Conservation (phyloP, 306 rosid genomes). For the Rosa persica region DNA sequence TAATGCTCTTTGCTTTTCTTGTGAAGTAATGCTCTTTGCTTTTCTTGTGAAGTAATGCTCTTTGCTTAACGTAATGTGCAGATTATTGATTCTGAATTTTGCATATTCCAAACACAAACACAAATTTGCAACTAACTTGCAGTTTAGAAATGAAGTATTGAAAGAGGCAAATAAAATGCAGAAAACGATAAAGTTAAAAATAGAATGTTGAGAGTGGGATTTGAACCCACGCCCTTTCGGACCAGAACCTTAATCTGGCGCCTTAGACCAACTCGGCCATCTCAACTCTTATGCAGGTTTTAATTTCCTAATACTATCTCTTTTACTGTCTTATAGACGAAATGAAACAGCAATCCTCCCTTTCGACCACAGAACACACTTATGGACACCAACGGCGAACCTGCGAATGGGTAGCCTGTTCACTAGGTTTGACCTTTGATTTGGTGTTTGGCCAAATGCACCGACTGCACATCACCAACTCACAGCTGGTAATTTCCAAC, state of each 20-base stretch:
- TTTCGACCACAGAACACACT: background rate
- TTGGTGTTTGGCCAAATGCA: background rate
- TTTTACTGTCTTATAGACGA: too few relatives aligned
- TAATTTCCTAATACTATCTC: too few relatives aligned
- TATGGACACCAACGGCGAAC: background rate
- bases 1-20: background rate
- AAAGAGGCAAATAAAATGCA: too few relatives aligned
- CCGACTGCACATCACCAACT: background rate
- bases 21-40: background rate
- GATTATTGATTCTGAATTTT: background rate
- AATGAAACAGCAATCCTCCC: too few relatives aligned
- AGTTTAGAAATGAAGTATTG: too few relatives aligned
- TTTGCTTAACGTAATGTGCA: background rate
- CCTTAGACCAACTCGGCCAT: conserved; percentile 59
- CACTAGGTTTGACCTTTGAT: background rate
- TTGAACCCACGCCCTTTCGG: conserved; percentile 65
- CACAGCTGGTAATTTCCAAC: background rate
- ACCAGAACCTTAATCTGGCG: conserved; percentile 60
- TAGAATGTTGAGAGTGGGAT: conserved; percentile 48
- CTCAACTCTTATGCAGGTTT: background rate
- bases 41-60: background rate
- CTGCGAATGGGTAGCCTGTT: background rate
- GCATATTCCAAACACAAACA: background rate
- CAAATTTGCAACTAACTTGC: too few relatives aligned
- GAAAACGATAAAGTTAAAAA: too few relatives aligned